Conservation (phyloP, 169 alveolate species). For the Pseudocohnilembus persalinus region DNA sequence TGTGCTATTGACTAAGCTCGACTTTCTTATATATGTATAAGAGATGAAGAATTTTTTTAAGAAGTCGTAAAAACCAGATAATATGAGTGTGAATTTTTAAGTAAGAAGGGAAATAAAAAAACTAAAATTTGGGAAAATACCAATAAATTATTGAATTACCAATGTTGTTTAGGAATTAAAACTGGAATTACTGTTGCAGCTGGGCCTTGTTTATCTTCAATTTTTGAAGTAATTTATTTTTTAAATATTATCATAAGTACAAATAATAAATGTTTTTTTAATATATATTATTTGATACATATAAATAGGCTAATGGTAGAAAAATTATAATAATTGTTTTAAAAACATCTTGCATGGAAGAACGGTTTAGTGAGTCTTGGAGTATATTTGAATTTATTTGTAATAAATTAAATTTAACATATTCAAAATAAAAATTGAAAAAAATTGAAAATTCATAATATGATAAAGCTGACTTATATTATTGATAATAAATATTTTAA, state of each 20-base stretch:
- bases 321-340: neutral
- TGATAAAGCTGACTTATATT: too few species aligned
- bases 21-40: conserved; percentile 58
- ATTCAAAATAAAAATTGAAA: neutral
- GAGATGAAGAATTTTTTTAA: conserved; percentile 48
- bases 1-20: conserved; percentile 61
- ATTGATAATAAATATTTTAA: too few species aligned
- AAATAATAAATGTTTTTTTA: too few species aligned
- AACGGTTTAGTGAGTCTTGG: neutral
- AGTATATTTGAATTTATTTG: neutral
- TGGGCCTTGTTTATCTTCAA: conserved; percentile 63
- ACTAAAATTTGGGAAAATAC: conserved; percentile 58
- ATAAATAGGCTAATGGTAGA: neutral
- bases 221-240: neutral
- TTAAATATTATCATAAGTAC: neutral
- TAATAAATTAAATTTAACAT: too few species aligned
- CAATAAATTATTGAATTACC: conserved; percentile 53
- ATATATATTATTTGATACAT: too few species aligned
- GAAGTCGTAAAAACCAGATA: conserved; percentile 31
- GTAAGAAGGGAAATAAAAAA: neutral
- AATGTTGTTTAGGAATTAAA: conserved; percentile 64
- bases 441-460: too few species aligned
- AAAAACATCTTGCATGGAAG: neutral
- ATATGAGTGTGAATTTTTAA: conserved; percentile 4
- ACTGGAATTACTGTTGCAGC: conserved; percentile 75